Evolutionary conservation across 2,329 filamentous ascomycete genomes (phyloP).

Genomic region (Aspergillus ochraceus): DNA sequence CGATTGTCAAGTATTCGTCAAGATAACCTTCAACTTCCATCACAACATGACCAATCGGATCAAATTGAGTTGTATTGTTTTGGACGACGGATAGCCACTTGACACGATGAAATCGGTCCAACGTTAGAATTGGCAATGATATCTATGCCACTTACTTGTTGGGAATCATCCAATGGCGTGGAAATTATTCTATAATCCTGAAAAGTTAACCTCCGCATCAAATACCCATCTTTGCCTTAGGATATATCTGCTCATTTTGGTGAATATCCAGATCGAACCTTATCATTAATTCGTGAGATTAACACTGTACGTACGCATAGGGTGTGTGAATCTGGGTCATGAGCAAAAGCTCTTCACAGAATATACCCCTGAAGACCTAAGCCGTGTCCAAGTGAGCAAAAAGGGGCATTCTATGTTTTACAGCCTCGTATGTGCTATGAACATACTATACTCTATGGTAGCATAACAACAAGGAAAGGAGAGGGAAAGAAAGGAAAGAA

Average conservation of each 20-base stretch:
- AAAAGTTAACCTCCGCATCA: not conserved
- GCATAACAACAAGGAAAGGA: too few relatives aligned
- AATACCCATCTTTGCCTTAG: not conserved
- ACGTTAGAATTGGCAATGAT: not conserved
- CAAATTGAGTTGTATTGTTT: conserved; percentile 42
- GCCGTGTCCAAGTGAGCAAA: not conserved
- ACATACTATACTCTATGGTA: not conserved
- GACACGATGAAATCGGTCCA: not conserved
- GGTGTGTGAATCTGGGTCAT: not conserved
- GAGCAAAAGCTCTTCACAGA: not conserved
- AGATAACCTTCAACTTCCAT: conserved; percentile 37
- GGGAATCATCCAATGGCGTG: not conserved
- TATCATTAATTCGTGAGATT: not conserved
- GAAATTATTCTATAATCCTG: not conserved
- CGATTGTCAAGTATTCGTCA: conserved; percentile 35
- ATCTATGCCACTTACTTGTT: not conserved
- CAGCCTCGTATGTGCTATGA: not conserved
- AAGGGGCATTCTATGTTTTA: not conserved
- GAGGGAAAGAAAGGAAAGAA: too few relatives aligned
- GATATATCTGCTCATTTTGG: not conserved
- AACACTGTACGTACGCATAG: not conserved
- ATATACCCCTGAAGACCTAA: not conserved
- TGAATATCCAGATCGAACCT: not conserved
- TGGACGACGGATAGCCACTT: conserved; percentile 12
- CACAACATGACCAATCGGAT: conserved; percentile 35